Conservation (phyloP, 371 early-diverging fungal species). For the Catenaria anguillulae region DNA sequence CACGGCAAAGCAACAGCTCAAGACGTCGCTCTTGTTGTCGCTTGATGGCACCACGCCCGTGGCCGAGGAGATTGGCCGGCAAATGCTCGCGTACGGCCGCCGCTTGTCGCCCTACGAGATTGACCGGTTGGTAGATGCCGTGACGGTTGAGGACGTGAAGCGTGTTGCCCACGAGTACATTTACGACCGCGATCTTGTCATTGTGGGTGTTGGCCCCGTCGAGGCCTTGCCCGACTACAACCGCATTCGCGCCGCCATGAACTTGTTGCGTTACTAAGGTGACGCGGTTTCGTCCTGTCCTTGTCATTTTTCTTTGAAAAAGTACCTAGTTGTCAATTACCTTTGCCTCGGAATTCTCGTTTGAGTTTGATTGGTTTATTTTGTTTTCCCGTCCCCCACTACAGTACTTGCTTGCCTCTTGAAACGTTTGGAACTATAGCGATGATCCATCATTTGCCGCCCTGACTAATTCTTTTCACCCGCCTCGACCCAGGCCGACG, state of each 20-base stretch:
- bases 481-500: no score
- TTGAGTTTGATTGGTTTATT: no score
- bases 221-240: constrained; percentile 79
- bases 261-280: background rate
- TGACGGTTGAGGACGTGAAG: constrained; percentile 70
- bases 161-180: constrained; percentile 76
- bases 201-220: constrained; percentile 83
- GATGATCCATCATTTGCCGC: no score
- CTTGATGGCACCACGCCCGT: constrained; percentile 86
- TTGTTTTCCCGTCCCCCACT: no score
- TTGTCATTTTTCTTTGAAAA: no score
- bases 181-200: constrained; percentile 75
- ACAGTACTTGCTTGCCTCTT: no score
- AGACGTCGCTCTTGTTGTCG: constrained; percentile 73
- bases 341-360: no score
- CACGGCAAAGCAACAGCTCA: constrained; percentile 95
- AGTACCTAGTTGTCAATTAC: no score
- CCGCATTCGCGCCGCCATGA: constrained; percentile 62
- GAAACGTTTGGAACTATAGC: no score
- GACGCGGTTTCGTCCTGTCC: no score
- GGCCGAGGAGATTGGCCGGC: constrained; percentile 95
- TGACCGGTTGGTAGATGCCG: constrained; percentile 59
- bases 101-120: constrained; percentile 69
- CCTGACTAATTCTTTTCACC: no score
- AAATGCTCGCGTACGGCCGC: constrained; percentile 78